Conservation (phyloP, 371 early-diverging fungal species). For the Chytridium lagenaria region DNA sequence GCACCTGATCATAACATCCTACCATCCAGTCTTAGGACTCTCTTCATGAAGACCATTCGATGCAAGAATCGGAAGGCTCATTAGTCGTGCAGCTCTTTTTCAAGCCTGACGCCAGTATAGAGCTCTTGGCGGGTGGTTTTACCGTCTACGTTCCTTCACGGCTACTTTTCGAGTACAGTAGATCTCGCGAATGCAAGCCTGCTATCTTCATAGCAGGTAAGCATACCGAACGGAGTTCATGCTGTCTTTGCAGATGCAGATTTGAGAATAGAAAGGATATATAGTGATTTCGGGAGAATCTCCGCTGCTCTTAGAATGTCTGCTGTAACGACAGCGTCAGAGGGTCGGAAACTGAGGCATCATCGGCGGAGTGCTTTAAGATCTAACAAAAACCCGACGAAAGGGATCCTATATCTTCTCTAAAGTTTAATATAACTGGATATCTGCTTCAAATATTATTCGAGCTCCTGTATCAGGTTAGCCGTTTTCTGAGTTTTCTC, state of each 20-base stretch:
- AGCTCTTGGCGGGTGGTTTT: conserved; percentile 89
- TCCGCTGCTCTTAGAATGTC: conserved; percentile 48
- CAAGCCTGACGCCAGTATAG: conserved; percentile 78
- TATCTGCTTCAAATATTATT: conserved; percentile 5
- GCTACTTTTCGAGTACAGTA: conserved; percentile 72
- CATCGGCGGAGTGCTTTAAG: background rate
- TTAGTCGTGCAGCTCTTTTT: conserved; percentile 92
- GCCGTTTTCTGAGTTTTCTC: conserved; percentile 21
- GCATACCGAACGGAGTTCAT: conserved; percentile 13
- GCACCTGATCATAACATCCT: background rate
- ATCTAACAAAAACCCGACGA: background rate
- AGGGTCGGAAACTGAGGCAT: background rate
- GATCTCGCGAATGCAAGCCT: conserved; percentile 55
- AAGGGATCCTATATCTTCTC: conserved; percentile 25
- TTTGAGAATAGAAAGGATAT: conserved; percentile 77
- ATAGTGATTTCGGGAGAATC: conserved; percentile 77
- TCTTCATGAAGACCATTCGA: conserved; percentile 92
- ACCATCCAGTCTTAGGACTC: too few species aligned
- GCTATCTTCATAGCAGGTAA: conserved; percentile 11
- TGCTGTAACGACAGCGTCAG: background rate
- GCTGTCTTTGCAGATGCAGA: conserved; percentile 58
- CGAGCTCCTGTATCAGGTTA: background rate
- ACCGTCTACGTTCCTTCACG: conserved; percentile 86
- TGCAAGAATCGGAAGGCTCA: conserved; percentile 71
- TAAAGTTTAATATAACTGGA: conserved; percentile 42